A percentile compares a stretch with the other conserved stretches of the same genome.
phyloP scores from a whole-genome alignment of 148 eudicot species.

The Camellia granthamiana region DNA sequence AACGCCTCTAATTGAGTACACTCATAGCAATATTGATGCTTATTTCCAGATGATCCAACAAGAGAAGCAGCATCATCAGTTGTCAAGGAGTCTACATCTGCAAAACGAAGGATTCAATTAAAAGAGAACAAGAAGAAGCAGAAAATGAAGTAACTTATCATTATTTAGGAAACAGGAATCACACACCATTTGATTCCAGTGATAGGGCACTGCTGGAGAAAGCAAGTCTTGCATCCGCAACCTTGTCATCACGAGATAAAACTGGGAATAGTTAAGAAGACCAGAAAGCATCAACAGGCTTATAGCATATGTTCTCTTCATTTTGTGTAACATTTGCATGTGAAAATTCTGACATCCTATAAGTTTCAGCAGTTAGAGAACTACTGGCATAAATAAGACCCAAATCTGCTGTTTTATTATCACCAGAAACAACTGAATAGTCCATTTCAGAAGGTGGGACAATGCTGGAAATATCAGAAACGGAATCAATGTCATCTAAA shows the following conservation, averaged over 20 bases:
- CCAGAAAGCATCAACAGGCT: constrained; percentile 11
- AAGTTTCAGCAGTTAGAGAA: constrained; percentile 17
- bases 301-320: constrained; percentile 8
- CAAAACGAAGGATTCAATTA: not conserved
- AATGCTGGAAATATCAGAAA: constrained; percentile 20
- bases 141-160: not conserved
- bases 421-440: constrained; percentile 17
- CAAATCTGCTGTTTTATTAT: constrained; percentile 19
- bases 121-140: not conserved
- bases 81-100: constrained; percentile 12
- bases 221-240: constrained; percentile 9
- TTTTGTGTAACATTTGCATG: constrained; percentile 4
- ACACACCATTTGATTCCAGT: constrained; percentile 25
- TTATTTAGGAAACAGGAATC: constrained; percentile 5
- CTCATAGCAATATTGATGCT: constrained; percentile 11
- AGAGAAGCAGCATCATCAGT: constrained; percentile 17
- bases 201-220: constrained; percentile 18
- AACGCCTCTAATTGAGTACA: constrained; percentile 13
- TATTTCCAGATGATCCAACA: constrained; percentile 22
- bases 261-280: constrained; percentile 17
- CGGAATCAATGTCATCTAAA: constrained; percentile 14
- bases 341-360: not conserved
- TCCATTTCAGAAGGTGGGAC: constrained; percentile 18
- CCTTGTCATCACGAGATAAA: constrained; percentile 12
- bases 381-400: constrained; percentile 15